A percentile compares a stretch with the other conserved stretches of the same genome.
Evolutionary conservation across 352 stramenopile species (phyloP).

Genomic region (Phytophthora ramorum): DNA sequence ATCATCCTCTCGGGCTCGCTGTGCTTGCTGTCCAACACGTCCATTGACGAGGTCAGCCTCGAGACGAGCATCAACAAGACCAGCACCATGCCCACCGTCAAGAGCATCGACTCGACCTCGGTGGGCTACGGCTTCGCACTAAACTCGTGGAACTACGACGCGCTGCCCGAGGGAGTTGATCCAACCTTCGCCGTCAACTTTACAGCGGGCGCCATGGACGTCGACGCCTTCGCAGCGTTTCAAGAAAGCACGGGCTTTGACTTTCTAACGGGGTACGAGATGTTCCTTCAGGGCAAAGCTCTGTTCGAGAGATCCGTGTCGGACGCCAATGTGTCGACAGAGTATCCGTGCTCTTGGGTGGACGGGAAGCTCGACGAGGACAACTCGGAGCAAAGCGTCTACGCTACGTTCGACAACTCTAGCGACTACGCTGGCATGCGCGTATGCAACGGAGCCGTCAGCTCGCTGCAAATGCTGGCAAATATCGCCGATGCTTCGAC

Average conservation of each 20-base stretch:
- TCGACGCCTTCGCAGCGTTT: conserved; percentile 24
- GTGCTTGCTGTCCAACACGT: conserved; percentile 27
- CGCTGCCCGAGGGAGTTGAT: conserved; percentile 33
- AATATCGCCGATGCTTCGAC: conserved; percentile 37
- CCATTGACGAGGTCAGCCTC: conserved; percentile 1
- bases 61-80: conserved; percentile 26
- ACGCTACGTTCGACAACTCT: conserved; percentile 18
- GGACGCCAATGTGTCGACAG: conserved; percentile 37
- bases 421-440: conserved; percentile 36
- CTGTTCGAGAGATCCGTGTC: conserved; percentile 47
- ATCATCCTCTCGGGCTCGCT: conserved; percentile 36
- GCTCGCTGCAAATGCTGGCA: conserved; percentile 32
- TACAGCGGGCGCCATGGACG: conserved; percentile 5
- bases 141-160: conserved; percentile 53
- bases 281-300: conserved; percentile 51
- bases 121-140: conserved; percentile 47
- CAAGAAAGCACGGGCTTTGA: conserved; percentile 24
- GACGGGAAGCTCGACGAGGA: conserved; percentile 34
- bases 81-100: conserved; percentile 36
- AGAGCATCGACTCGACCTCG: conserved; percentile 40
- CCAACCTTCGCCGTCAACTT: conserved; percentile 26
- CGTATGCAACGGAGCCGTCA: conserved; percentile 39
- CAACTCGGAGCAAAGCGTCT: conserved; percentile 14
- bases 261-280: conserved; percentile 41
- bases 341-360: conserved; percentile 42